Conservation (phyloP, 768 basidiomycete genomes). For the Tulasnella sp. region DNA sequence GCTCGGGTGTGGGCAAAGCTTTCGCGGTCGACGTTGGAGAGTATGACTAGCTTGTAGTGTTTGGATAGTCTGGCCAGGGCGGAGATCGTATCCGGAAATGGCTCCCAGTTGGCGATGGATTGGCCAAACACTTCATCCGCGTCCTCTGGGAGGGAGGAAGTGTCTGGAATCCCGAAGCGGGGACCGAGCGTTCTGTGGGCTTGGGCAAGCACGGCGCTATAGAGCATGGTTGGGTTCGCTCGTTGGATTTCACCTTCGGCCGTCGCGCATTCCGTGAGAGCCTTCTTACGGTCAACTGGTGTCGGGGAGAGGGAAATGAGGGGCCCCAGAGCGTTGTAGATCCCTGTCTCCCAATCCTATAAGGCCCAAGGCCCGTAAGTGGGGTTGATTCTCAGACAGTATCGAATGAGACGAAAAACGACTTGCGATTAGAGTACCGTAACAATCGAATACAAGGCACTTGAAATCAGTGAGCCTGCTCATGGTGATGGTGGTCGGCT, state of each 20-base stretch:
- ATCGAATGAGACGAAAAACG: neutral
- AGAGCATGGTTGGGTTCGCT: conserved; percentile 11
- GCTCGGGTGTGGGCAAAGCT: neutral
- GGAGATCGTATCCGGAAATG: conserved; percentile 10
- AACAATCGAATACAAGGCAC: conserved; percentile 61
- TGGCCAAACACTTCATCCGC: conserved; percentile 6
- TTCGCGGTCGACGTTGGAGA: conserved; percentile 12
- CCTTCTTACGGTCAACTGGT: conserved; percentile 23
- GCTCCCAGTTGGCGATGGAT: conserved; percentile 9
- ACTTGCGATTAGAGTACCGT: conserved; percentile 54
- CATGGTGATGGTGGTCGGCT: neutral
- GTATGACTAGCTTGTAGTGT: conserved; percentile 14
- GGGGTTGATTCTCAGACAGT: neutral
- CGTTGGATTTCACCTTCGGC: conserved; percentile 4
- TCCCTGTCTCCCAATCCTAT: conserved; percentile 63
- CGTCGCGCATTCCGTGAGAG: neutral
- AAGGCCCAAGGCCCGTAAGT: neutral
- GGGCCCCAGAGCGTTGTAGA: conserved; percentile 43
- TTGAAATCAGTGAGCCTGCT: conserved; percentile 22
- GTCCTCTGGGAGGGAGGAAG: too few relatives aligned
- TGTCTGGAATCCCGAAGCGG: neutral
- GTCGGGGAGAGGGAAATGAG: conserved; percentile 30
- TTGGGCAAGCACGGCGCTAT: conserved; percentile 5
- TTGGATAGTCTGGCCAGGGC: conserved; percentile 11
- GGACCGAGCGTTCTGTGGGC: neutral